These are phyloP conservation scores for Gracilaria vermiculophylla DNA, from an alignment of 23 red algal species.

Conservation along the genomic window DNA sequence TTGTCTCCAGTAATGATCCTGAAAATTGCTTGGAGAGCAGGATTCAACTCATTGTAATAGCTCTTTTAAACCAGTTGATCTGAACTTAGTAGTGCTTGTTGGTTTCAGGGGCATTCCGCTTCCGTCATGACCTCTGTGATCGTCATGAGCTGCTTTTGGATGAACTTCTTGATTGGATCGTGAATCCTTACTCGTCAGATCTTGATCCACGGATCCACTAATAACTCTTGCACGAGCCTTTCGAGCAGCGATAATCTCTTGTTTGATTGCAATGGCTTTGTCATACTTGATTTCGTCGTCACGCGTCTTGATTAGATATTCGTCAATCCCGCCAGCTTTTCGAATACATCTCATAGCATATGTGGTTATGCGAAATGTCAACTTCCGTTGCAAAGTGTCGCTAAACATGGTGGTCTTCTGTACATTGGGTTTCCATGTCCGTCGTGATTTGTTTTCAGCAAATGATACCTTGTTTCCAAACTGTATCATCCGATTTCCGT, in stretches of 20 bases:
- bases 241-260: conserved; percentile 48
- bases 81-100: conserved; percentile 76
- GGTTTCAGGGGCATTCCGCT: conserved; percentile 66
- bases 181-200: background rate
- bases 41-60: background rate
- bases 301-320: conserved; percentile 75
- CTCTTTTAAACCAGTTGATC: background rate
- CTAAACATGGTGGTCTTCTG: conserved; percentile 74
- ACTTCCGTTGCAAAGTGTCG: conserved; percentile 59
- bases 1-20: too few species aligned
- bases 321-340: conserved; percentile 84
- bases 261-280: conserved; percentile 58
- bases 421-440: conserved; percentile 89
- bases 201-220: background rate
- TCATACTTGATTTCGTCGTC: conserved; percentile 75
- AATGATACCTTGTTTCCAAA: conserved; percentile 79
- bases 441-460: conserved; percentile 85
- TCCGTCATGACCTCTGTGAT: background rate
- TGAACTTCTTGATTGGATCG: background rate
- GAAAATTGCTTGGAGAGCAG: too few species aligned
- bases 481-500: conserved; percentile 63
- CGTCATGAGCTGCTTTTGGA: background rate
- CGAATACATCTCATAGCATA: conserved; percentile 72
- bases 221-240: background rate
- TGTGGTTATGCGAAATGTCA: conserved; percentile 72